Conservation (phyloP, 305 asterid species). For the Rubia balearica region DNA sequence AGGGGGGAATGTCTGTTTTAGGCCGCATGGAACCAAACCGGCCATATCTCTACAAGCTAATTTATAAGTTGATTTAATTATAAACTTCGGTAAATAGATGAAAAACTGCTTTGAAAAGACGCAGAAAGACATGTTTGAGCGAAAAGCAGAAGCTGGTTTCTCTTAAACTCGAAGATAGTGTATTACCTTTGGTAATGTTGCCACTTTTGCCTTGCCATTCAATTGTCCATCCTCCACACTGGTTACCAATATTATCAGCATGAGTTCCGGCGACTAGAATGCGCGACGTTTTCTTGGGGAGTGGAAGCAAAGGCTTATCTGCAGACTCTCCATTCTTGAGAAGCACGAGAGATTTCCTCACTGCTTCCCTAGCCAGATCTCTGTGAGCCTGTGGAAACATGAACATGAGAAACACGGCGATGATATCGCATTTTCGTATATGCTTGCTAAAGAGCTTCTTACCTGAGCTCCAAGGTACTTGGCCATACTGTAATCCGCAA, state of each 20-base stretch:
- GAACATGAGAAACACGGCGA: background rate
- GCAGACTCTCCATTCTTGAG: constrained; percentile 22
- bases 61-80: too few species aligned
- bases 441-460: background rate
- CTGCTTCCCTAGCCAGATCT: constrained; percentile 29
- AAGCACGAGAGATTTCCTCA: constrained; percentile 28
- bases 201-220: constrained; percentile 25
- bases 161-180: too few species aligned
- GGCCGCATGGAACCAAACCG: too few species aligned
- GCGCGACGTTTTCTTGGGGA: constrained; percentile 18
- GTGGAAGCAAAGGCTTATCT: constrained; percentile 23
- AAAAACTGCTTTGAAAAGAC: too few species aligned
- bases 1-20: too few species aligned
- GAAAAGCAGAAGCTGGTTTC: too few species aligned
- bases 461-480: constrained; percentile 58
- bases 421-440: background rate
- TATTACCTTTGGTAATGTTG: constrained; percentile 19
- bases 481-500: constrained; percentile 58
- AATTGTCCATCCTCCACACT: constrained; percentile 30
- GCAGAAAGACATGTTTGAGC: too few species aligned
- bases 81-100: too few species aligned
- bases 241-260: constrained; percentile 24
- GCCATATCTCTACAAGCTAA: too few species aligned
- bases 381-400: constrained; percentile 20
- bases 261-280: constrained; percentile 28